Evolutionary conservation across 306 rosid genomes (phyloP).

Genomic region (Dryas octopetala): DNA sequence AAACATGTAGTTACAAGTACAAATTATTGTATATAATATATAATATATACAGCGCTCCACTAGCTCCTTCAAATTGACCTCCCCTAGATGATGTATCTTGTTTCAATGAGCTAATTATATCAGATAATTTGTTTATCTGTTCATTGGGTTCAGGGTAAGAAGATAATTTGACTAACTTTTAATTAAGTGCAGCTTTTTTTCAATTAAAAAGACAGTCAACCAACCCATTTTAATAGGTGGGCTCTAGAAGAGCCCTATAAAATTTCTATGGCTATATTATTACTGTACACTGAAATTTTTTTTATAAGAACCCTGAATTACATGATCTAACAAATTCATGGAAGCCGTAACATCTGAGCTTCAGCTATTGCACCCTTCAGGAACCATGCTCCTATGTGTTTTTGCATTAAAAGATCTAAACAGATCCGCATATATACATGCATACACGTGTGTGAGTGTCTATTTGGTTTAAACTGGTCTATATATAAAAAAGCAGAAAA

Average conservation of each 20-base stretch:
- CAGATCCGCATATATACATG: background rate
- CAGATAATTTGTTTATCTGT: background rate
- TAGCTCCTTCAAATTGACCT: background rate
- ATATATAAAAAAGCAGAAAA: background rate
- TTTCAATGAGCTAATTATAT: background rate
- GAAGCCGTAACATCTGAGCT: background rate
- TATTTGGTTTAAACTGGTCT: background rate
- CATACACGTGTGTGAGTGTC: background rate
- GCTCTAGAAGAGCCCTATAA: background rate
- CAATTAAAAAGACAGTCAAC: background rate
- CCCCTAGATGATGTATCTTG: background rate
- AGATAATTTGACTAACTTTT: background rate
- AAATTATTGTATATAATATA: background rate
- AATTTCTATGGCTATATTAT: background rate
- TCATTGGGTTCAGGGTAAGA: background rate
- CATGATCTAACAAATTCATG: background rate
- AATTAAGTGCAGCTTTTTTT: background rate
- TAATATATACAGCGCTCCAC: background rate
- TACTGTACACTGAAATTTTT: background rate
- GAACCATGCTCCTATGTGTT: constrained; percentile 4
- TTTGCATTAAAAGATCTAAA: constrained; percentile 1
- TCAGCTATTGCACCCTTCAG: background rate
- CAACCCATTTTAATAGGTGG: background rate
- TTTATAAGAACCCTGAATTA: background rate
- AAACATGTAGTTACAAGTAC: background rate